Evolutionary conservation across 371 early-diverging fungal species (phyloP), one percentile per base, ranked within the genome.

Genomic region (Apophysomyces sp.): DNA sequence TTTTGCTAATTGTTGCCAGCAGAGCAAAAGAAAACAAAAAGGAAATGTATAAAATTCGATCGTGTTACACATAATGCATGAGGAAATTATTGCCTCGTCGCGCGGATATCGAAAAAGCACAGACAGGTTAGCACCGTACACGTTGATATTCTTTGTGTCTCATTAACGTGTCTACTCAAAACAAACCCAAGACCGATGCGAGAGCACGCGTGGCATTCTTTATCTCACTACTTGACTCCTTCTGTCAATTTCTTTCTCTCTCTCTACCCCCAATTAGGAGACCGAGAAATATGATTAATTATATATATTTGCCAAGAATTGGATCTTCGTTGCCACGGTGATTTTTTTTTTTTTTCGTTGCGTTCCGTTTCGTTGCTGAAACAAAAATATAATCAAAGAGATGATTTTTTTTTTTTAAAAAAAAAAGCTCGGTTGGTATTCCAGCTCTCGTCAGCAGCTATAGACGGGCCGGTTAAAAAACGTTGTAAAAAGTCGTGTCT

Each of bases 51-150:
- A n/a, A 21, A 44, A 9, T 44, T 44, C 49, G 49, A 44, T 44
- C 49, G 49, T 44, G 49, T 44, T 44, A 44, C 49, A 44, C 49
- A 44, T 21, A 44, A 44, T 44, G 49, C 49, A 44, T 44, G 49
- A 44, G 49, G 49, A 44, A 44, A 44, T 44, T 44, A 44, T 44
- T 44, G 49, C 49, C 21, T 21, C 7, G n/a, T 44, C 49, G 0
- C 24, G 16, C 49, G 49, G 49, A 44, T 44, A 44, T 44, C 24
- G 21, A 44, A 44, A 41, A 44, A 44, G 21, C 49, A 44, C 49
- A 44, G 49, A 16, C 49, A 44, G 49, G 49, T 44, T 44, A 44
- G 49, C 21, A 44, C 49, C 9, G 49, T 44, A 44, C 49, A 44
- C 49, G 49, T 44, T 44, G 3, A 21, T 44, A 21, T 44, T 21